Evolutionary conservation across 306 rosid genomes (phyloP), one percentile per base, ranked within the genome.

Genomic region (Geum urbanum): DNA sequence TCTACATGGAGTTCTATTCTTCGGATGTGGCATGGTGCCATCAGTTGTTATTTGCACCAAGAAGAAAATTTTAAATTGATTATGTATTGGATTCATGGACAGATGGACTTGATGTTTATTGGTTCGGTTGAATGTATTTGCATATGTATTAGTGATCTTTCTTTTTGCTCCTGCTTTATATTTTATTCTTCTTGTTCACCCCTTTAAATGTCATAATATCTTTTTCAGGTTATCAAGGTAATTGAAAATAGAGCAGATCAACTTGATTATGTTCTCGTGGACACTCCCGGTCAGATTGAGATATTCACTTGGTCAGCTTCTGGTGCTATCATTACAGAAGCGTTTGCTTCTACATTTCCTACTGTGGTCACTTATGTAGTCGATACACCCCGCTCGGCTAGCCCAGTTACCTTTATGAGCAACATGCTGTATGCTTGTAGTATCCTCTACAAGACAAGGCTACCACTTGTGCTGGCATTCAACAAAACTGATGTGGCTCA

Each of bases 291-390:
- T 57, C 97, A 94, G 80, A 91, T 94, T 72, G 99, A 95, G 85
- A 95, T 91, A 80, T 95, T 95, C 82, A 91, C 97, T 4, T 95
- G 97, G 96, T 95, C 97, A 27, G 97, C 97, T 55, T 95, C 99
- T 68, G 97, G 99, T 58, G 84, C 96, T 66, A 91, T 95, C 77
- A 95, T 95, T 73, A 91, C 97, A 4, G 99, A 95, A 84, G 99
- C 96, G 72, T 95, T 89, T 89, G 99, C 99, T 53, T 95, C 99
- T 61, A 95, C 99, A 37, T 95, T 95, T 81, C 99, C 96, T 66
- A 95, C 96, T 16, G 91, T 95, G 13, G 83, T 95, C 11, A 63
- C 91, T 51, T 95, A 95, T 48, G 89, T 91, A 51, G 87, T 89
- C 4, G 97, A 95, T 76, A 95, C 97, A 5, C 97, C 97, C 63